Evolutionary conservation across 2,329 filamentous ascomycete species (phyloP).

Genomic region (Esteya vermicola): DNA sequence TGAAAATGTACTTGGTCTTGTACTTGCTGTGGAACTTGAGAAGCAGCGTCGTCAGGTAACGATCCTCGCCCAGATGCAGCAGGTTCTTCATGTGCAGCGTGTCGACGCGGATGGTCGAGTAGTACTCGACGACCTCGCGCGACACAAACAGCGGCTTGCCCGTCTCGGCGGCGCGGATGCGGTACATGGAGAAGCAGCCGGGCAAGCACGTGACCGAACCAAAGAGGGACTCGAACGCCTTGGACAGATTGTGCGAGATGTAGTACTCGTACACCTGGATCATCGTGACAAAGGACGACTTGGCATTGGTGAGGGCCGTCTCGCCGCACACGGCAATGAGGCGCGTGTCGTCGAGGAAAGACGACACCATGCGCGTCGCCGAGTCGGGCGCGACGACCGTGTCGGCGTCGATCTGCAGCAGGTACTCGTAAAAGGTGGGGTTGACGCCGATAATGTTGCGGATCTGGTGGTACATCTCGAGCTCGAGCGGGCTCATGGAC

Average conservation of each 20-base stretch:
- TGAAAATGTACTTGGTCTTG: slow-evolving; percentile 95
- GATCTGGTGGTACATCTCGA: slow-evolving; percentile 98
- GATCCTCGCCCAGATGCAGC: slow-evolving; percentile 91
- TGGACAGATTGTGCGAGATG: slow-evolving; percentile 92
- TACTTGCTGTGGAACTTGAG: slow-evolving; percentile 86
- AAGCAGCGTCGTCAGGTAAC: slow-evolving; percentile 87
- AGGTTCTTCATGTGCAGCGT: slow-evolving; percentile 98
- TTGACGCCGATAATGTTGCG: slow-evolving; percentile 98
- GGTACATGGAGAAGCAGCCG: slow-evolving; percentile 99
- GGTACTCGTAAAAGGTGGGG: slow-evolving; percentile 94
- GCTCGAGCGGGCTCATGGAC: slow-evolving; percentile 87
- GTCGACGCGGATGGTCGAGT: slow-evolving; percentile 88
- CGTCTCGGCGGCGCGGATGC: slow-evolving; percentile 83
- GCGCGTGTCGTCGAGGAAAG: slow-evolving; percentile 82
- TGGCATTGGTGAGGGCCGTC: slow-evolving; percentile 83
- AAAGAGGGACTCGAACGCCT: slow-evolving; percentile 95
- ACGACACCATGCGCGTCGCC: slow-evolving; percentile 78
- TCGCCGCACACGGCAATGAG: slow-evolving; percentile 93
- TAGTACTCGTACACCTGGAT: slow-evolving; percentile 99
- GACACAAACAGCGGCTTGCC: slow-evolving; percentile 96
- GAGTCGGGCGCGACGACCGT: slow-evolving; percentile 85
- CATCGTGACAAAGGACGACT: slow-evolving; percentile 90
- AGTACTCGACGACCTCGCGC: slow-evolving; percentile 74
- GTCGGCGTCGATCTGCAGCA: slow-evolving; percentile 94
- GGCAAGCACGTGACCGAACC: slow-evolving; percentile 95